Conservation (phyloP, 441 rosid genomes). For the Bocquillonia castaneifolia region DNA sequence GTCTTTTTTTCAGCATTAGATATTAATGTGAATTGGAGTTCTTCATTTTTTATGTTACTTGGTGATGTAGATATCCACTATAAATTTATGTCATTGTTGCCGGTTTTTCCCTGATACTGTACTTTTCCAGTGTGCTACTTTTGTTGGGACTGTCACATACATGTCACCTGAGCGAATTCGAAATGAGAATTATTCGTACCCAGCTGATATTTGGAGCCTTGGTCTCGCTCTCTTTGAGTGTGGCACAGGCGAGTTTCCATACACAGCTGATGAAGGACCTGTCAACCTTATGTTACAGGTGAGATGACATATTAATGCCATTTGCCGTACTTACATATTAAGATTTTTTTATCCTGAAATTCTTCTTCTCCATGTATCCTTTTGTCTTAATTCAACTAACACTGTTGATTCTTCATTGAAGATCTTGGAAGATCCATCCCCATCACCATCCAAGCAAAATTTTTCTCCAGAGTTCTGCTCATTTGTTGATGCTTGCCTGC, state of each 20-base stretch:
- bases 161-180: constrained; percentile 93
- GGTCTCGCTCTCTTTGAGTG: constrained; percentile 95
- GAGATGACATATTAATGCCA: constrained; percentile 32
- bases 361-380: not conserved
- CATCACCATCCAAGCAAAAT: constrained; percentile 60
- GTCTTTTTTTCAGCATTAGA: not conserved
- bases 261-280: constrained; percentile 78
- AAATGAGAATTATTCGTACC: constrained; percentile 78
- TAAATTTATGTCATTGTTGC: constrained; percentile 20
- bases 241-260: constrained; percentile 94
- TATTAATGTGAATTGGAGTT: constrained; percentile 9
- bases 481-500: constrained; percentile 79
- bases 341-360: not conserved
- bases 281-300: constrained; percentile 98
- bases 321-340: not conserved
- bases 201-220: constrained; percentile 97
- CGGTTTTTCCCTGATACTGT: constrained; percentile 18
- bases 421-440: constrained; percentile 97
- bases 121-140: constrained; percentile 80
- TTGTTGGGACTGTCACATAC: constrained; percentile 97
- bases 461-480: constrained; percentile 93
- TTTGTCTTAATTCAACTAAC: not conserved
- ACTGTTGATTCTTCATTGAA: constrained; percentile 26
- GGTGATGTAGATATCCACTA: not conserved
- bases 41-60: constrained; percentile 7